Evolutionary conservation across 1,139 yeast genomes (phyloP), one percentile per base, ranked within the genome.

Genomic region (Wickerhamomyces sp.): DNA sequence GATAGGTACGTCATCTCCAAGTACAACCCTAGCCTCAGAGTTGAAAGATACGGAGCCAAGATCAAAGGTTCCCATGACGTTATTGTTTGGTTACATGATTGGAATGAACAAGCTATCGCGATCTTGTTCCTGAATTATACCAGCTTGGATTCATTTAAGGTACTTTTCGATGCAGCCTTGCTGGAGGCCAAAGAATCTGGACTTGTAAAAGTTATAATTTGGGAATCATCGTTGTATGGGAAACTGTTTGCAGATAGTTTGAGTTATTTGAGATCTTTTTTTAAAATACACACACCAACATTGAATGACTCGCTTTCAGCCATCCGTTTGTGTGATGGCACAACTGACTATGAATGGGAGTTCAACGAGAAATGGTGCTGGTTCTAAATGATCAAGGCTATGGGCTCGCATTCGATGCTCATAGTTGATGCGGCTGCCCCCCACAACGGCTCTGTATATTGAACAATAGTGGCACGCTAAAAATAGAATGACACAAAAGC

Each of bases 61-160:
- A 24, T 46, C 13, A 42, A 49, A 24, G 45, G 37, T 1, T 14
- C 44, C 0, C 22, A 29, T 5, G 49, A 47, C 20, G 68, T 66
- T 51, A 54, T 70, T 16, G 52, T 70, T 21, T 71, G 76, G 76
- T 61, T 62, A 26, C 75, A 68, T 39, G 68, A 66, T 33, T 68
- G 68, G 62, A 62, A 59, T 38, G 59, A 49, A 16, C 49, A 58
- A 26, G 52, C 57, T 19, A 47, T 70, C 32, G 50, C 61, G 11
- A 45, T 67, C 12, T 28, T 66, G 8, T 57, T 49, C 27, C 19
- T 58, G 8, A 32, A 38, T 9, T 35, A 38, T 4, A 39, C 49
- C 2, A 24, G 39, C 2, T 23, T 33, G 2, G 42, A 45, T 11
- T 36, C 47, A 3, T 44, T 47, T 21, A 35, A 39, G 12, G 29